Conservation (phyloP, 2,329 filamentous ascomycete genomes). For the Sphaerulina populicola region DNA sequence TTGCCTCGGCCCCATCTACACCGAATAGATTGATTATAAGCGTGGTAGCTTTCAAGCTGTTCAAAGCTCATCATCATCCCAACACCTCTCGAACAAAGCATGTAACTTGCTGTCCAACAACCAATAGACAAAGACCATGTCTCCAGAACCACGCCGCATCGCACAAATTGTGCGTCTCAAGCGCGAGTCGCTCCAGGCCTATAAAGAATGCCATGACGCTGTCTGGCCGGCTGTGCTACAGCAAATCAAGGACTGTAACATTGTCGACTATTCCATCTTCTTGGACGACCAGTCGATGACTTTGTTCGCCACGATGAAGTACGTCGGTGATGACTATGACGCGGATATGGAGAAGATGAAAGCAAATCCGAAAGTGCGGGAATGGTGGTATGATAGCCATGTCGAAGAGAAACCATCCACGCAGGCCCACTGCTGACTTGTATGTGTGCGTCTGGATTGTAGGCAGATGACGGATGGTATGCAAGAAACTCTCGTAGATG, state of each 20-base stretch:
- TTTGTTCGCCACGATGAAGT: constrained; percentile 70
- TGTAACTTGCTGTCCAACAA: too few relatives aligned
- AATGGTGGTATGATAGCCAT: constrained; percentile 28
- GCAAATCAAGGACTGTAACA: constrained; percentile 68
- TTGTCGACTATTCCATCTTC: constrained; percentile 67
- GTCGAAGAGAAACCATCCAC: too few relatives aligned
- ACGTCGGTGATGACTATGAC: constrained; percentile 63
- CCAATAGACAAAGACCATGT: constrained; percentile 11
- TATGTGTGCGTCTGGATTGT: too few relatives aligned
- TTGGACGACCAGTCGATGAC: constrained; percentile 55
- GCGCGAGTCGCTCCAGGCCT: constrained; percentile 56
- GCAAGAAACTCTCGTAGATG: constrained; percentile 55
- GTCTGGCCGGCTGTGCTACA: constrained; percentile 71
- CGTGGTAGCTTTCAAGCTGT: background rate
- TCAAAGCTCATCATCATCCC: background rate
- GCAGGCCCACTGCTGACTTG: too few relatives aligned
- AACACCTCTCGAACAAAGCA: too few relatives aligned
- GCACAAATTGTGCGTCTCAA: constrained; percentile 67
- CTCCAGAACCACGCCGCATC: constrained; percentile 43
- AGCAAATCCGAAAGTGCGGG: constrained; percentile 61
- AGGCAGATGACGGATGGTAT: constrained; percentile 61
- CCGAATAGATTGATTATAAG: background rate
- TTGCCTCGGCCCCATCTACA: constrained; percentile 6
- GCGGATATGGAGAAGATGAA: constrained; percentile 70
- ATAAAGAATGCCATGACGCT: constrained; percentile 63